Evolutionary conservation across 2,329 filamentous ascomycete genomes (phyloP), one percentile per base, ranked within the genome.

Genomic region (Blumeriella jaapii): DNA sequence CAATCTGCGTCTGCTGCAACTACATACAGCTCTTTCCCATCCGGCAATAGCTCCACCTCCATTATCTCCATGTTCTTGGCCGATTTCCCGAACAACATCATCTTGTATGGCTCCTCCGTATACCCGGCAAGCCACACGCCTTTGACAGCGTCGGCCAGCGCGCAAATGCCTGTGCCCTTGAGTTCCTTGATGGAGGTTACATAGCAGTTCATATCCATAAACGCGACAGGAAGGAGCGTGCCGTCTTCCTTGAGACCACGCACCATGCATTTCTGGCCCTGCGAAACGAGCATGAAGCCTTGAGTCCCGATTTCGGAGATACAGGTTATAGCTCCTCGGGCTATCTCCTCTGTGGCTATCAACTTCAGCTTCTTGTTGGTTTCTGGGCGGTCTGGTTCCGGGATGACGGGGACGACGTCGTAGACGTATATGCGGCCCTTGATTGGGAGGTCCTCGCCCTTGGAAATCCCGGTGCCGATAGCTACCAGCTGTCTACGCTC

Each of bases 261-360:
- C 1, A 98, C 86, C 82, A 98, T 93, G 57, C 86, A 89, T 60
- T 98, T 98, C 53, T 95, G 87, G 1, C 91, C 91, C 55, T 98
- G 91, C 0, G 87, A 86, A 25, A 82, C 82, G 42, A 91, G 78
- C 68, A 93, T 76, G 47, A 89, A 85, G 1, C 82, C 91, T 59
- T 91, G 86, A 0, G 78, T 85, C 26, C 83, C 89, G 36, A 93
- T 79, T 44, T 82, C 79, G 1, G 81, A 85, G 8, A 98, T 59
- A 0, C 84, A 82, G 10, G 89, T 94, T 15, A 98, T 84, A 3
- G 85, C 85, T 7, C 91, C 91, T 31, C 91, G 82, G n/a, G 74
- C 71, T 16, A 96, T 86, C 33, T 93, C 84, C 57, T 98, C 91
- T 51, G 82, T 82, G 4, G 84, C 82, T 11, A 95, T 69, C 3